Evolutionary conservation across 2,329 filamentous ascomycete genomes (phyloP).

Genomic region (Penicillium freii): DNA sequence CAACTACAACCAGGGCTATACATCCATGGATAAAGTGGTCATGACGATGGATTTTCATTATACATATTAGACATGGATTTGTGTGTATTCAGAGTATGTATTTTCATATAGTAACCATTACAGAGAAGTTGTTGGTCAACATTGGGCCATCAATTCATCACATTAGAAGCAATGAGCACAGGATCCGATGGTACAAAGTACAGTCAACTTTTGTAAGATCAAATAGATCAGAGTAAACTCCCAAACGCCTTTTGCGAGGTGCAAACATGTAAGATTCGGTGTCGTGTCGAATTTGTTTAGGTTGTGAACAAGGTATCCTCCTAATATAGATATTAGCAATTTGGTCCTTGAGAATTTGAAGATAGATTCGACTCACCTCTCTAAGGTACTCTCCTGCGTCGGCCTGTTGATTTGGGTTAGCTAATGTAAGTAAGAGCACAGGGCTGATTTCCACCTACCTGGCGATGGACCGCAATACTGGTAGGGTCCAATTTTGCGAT

Average conservation of each 20-base stretch:
- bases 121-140: conserved; percentile 2
- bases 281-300: conserved; percentile 22
- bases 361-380: conserved; percentile 52
- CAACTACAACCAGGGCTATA: neutral
- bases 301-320: conserved; percentile 65
- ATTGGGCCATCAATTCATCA: conserved; percentile 9
- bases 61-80: neutral
- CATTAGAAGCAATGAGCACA: conserved; percentile 2
- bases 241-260: conserved; percentile 30
- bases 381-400: conserved; percentile 94
- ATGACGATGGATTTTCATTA: neutral
- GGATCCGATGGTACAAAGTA: conserved; percentile 3
- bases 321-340: conserved; percentile 27
- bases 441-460: neutral
- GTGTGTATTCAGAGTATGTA: neutral
- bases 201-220: conserved; percentile 10
- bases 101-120: conserved; percentile 2
- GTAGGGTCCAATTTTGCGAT: conserved; percentile 84
- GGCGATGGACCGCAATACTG: conserved; percentile 65
- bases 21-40: neutral
- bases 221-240: conserved; percentile 23
- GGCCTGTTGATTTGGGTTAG: conserved; percentile 57
- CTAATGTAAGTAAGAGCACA: neutral
- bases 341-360: neutral
- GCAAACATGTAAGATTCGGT: conserved; percentile 24